Evolutionary conservation across 2,329 filamentous ascomycete genomes (phyloP).

Genomic region (Ascosphaera apis): DNA sequence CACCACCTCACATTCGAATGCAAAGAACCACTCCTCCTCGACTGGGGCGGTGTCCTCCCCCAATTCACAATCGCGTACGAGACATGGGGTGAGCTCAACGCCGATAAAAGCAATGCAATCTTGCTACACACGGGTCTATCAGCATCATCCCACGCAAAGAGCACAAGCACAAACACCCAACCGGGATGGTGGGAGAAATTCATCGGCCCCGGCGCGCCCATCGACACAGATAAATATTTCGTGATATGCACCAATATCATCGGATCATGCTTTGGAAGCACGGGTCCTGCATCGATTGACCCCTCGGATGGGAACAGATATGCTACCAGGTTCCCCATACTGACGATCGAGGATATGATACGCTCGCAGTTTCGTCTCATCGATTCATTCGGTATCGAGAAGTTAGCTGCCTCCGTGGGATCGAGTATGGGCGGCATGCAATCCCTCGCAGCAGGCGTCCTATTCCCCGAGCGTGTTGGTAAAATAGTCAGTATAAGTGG

Average conservation of each 20-base stretch:
- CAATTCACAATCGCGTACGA: constrained; percentile 85
- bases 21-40: constrained; percentile 50
- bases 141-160: constrained; percentile 91
- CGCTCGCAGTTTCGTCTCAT: constrained; percentile 79
- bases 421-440: constrained; percentile 99
- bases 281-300: constrained; percentile 69
- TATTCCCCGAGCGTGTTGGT: constrained; percentile 62
- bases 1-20: constrained; percentile 60
- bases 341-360: constrained; percentile 96
- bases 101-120: constrained; percentile 66
- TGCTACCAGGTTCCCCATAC: constrained; percentile 80
- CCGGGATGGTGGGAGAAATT: constrained; percentile 99
- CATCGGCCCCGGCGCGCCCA: constrained; percentile 62
- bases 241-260: constrained; percentile 93
- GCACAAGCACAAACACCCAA: constrained; percentile 63
- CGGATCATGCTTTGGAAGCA: constrained; percentile 88
- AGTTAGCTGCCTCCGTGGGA: constrained; percentile 76
- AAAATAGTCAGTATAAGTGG: constrained; percentile 77
- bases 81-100: constrained; percentile 66
- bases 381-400: constrained; percentile 51
- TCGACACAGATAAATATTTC: constrained; percentile 82
- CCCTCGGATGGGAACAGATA: constrained; percentile 73
- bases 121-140: constrained; percentile 84
- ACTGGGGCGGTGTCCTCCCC: constrained; percentile 85
- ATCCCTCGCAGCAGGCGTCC: constrained; percentile 61